These are phyloP conservation scores for Ramalina intermedia DNA, from an alignment of 495 filamentous ascomycete species.

Conservation along the genomic window DNA sequence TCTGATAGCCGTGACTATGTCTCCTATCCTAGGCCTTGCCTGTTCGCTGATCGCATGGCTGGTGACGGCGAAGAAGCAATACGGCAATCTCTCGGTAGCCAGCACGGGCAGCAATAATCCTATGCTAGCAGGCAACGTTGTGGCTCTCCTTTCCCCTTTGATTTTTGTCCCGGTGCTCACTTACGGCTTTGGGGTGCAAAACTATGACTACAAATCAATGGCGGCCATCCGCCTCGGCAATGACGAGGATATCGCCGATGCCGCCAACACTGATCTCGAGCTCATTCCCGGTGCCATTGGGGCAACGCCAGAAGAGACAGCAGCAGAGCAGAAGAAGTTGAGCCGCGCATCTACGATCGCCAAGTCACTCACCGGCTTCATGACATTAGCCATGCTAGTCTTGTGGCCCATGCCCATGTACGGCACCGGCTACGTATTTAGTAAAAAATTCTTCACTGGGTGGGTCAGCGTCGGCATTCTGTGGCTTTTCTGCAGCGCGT, in stretches of 20 bases:
- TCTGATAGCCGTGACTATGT: conserved; percentile 57
- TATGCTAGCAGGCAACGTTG: conserved; percentile 78
- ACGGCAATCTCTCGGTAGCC: conserved; percentile 53
- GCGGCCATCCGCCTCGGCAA: conserved; percentile 68
- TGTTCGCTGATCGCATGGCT: conserved; percentile 79
- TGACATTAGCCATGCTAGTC: conserved; percentile 66
- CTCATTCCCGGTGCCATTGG: conserved; percentile 42
- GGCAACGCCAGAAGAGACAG: conserved; percentile 28
- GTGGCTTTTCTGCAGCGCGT: conserved; percentile 68
- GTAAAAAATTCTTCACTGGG: conserved; percentile 81
- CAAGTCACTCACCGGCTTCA: conserved; percentile 55
- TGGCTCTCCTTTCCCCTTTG: conserved; percentile 65
- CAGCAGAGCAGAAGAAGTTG: conserved; percentile 49
- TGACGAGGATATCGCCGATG: conserved; percentile 59
- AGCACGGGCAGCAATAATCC: conserved; percentile 62
- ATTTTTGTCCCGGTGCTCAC: conserved; percentile 72
- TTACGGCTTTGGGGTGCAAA: conserved; percentile 54
- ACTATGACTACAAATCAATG: conserved; percentile 89
- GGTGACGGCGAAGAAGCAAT: conserved; percentile 70
- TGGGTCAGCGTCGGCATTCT: conserved; percentile 78
- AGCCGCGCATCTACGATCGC: conserved; percentile 63
- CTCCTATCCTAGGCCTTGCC: conserved; percentile 62
- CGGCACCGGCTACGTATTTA: conserved; percentile 74
- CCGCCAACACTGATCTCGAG: conserved; percentile 58
- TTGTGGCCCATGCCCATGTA: conserved; percentile 97